Conservation (phyloP, 345 rosid genomes). For the Populus euphratica region DNA sequence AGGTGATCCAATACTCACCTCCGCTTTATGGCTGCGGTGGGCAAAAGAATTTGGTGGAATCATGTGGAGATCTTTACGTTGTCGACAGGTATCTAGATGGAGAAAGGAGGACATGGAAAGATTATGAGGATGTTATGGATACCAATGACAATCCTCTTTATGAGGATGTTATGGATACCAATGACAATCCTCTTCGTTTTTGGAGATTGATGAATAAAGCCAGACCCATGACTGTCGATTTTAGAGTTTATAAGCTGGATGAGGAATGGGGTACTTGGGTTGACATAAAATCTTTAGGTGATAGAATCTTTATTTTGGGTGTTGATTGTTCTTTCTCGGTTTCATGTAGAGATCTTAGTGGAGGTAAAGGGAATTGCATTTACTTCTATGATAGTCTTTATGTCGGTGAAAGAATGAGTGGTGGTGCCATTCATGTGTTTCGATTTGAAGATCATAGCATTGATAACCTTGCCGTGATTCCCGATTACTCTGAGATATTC, state of each 20-base stretch:
- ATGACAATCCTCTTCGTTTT: neutral
- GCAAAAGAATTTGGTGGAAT: conserved; percentile 12
- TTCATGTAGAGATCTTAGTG: conserved; percentile 11
- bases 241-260: conserved; percentile 24
- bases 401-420: neutral
- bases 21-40: conserved; percentile 17
- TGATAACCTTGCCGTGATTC: neutral
- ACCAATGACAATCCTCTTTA: neutral
- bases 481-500: neutral
- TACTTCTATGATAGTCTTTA: conserved; percentile 10
- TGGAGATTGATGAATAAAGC: neutral
- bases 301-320: conserved; percentile 18
- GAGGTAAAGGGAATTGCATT: conserved; percentile 15
- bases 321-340: conserved; percentile 34
- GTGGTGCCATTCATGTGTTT: conserved; percentile 4
- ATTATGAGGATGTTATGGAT: neutral
- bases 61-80: conserved; percentile 25
- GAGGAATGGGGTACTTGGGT: conserved; percentile 19
- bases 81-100: conserved; percentile 26
- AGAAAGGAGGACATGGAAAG: neutral
- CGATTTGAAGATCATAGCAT: conserved; percentile 8
- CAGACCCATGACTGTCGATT: conserved; percentile 1
- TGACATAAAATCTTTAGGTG: neutral
- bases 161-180: neutral
- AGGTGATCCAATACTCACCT: conserved; percentile 21